A percentile compares a stretch with the other conserved stretches of the same genome.
These are phyloP conservation scores for Mortierella sp. DNA, from an alignment of 371 early-diverging fungal species.

Conservation along the genomic window DNA sequence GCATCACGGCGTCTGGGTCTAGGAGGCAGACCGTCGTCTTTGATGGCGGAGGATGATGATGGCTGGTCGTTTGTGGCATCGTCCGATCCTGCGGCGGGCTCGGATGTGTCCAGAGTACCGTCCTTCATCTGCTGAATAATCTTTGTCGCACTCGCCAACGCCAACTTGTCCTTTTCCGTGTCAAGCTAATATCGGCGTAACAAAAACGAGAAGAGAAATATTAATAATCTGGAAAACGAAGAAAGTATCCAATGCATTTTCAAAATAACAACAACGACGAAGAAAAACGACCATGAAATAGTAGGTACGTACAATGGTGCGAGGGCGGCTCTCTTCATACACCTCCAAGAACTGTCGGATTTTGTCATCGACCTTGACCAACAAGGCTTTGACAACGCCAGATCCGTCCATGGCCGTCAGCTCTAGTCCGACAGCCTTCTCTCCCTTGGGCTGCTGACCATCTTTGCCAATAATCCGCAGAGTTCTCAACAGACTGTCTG, in stretches of 20 bases:
- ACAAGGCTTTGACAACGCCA: constrained; percentile 67
- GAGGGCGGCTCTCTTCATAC: constrained; percentile 60
- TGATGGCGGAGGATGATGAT: background rate
- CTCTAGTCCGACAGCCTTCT: constrained; percentile 58
- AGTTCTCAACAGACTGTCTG: constrained; percentile 76
- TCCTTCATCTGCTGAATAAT: constrained; percentile 63
- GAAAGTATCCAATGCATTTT: background rate
- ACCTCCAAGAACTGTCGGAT: constrained; percentile 75
- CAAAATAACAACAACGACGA: background rate
- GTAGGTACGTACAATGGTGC: constrained; percentile 51
- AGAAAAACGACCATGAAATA: background rate
- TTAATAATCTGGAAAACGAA: background rate
- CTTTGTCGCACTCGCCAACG: constrained; percentile 53
- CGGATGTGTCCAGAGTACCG: constrained; percentile 49
- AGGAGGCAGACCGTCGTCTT: constrained; percentile 30
- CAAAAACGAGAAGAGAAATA: background rate
- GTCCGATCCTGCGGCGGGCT: constrained; percentile 22
- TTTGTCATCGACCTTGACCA: constrained; percentile 83
- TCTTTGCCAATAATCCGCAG: constrained; percentile 81
- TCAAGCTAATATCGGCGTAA: constrained; percentile 51
- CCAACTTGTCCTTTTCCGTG: constrained; percentile 58
- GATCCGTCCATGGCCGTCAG: constrained; percentile 74
- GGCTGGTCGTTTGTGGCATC: background rate
- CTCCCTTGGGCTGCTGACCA: constrained; percentile 59
- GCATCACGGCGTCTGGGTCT: constrained; percentile 8